Evolutionary conservation across 1,284 basidiomycete genomes (phyloP).

Genomic region (Bondarzewia mesenterica): DNA sequence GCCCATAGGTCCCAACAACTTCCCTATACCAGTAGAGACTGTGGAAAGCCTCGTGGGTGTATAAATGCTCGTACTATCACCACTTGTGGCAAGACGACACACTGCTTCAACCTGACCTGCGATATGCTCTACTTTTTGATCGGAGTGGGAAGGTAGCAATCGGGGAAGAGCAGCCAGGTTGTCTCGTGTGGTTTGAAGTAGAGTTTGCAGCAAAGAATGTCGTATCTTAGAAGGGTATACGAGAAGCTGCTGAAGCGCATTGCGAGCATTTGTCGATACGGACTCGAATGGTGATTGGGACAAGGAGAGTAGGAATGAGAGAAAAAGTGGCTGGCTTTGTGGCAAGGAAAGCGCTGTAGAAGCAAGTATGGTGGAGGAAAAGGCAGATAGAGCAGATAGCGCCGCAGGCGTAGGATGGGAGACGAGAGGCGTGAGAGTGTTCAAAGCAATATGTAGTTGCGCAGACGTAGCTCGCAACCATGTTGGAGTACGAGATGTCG

Average conservation of each 20-base stretch:
- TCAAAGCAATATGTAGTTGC: slow-evolving; percentile 63
- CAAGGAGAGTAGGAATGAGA: slow-evolving; percentile 63
- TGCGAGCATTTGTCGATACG: slow-evolving; percentile 44
- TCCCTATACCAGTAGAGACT: slow-evolving; percentile 50
- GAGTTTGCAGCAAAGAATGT: slow-evolving; percentile 40
- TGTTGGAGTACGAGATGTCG: slow-evolving; percentile 41
- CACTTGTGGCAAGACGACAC: slow-evolving; percentile 39
- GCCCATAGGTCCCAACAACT: slow-evolving; percentile 73
- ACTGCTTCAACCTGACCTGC: slow-evolving; percentile 64
- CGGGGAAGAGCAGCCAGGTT: slow-evolving; percentile 72
- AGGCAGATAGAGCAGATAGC: slow-evolving; percentile 43
- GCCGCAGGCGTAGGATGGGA: slow-evolving; percentile 62
- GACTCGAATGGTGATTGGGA: slow-evolving; percentile 44
- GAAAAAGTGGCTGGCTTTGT: slow-evolving; percentile 53
- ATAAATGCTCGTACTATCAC: slow-evolving; percentile 9
- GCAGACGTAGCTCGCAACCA: slow-evolving; percentile 61
- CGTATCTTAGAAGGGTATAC: slow-evolving; percentile 29
- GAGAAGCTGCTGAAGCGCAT: slow-evolving; percentile 41
- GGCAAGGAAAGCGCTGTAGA: slow-evolving; percentile 54
- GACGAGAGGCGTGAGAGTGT: slow-evolving; percentile 48
- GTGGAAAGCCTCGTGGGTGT: slow-evolving; percentile 22
- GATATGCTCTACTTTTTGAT: slow-evolving; percentile 61
- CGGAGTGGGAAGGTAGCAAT: slow-evolving; percentile 59
- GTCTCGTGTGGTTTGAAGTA: slow-evolving; percentile 50
- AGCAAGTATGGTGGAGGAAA: slow-evolving; percentile 47